Percentiles rank a stretch among this genome's conserved stretches.
These are phyloP conservation scores for Taxillus chinensis DNA, from an alignment of 164 flowering plant genomes.

Conservation along the genomic window DNA sequence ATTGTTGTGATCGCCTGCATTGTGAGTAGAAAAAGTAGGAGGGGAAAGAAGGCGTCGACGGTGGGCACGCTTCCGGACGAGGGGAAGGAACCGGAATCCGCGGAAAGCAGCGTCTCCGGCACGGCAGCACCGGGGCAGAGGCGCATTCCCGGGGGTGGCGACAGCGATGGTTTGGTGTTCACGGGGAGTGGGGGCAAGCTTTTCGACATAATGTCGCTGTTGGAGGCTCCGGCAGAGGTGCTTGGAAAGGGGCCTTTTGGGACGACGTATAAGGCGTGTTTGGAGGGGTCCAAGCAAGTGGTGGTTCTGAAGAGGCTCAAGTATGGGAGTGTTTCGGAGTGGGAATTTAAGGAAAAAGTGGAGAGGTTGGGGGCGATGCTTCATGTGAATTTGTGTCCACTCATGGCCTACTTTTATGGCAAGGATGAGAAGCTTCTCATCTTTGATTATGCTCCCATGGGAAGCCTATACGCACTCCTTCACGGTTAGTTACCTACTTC, in stretches of 20 bases:
- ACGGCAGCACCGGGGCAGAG: neutral
- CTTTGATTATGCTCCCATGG: neutral
- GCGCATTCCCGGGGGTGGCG: too few relatives aligned
- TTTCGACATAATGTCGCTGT: neutral
- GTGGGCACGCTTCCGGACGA: neutral
- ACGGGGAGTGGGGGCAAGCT: neutral
- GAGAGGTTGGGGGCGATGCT: neutral
- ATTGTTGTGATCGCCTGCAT: neutral
- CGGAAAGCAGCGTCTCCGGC: neutral
- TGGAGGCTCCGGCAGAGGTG: conserved; percentile 2
- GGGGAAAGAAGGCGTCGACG: neutral
- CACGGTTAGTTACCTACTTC: neutral
- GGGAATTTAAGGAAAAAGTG: conserved; percentile 1
- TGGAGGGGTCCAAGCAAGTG: neutral
- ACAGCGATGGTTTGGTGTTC: neutral
- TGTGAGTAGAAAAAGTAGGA: neutral
- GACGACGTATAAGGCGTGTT: neutral
- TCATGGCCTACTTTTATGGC: neutral
- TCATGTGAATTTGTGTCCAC: neutral
- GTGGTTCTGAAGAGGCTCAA: conserved; percentile 3
- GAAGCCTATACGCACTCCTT: neutral
- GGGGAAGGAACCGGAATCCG: neutral
- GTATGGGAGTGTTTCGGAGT: neutral
- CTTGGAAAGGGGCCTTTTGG: neutral
- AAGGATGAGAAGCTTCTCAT: neutral